A percentile compares a stretch with the other conserved stretches of the same genome.
Evolutionary conservation across 2,329 filamentous ascomycete species (phyloP).

Genomic region (Cyphellophora attinorum): DNA sequence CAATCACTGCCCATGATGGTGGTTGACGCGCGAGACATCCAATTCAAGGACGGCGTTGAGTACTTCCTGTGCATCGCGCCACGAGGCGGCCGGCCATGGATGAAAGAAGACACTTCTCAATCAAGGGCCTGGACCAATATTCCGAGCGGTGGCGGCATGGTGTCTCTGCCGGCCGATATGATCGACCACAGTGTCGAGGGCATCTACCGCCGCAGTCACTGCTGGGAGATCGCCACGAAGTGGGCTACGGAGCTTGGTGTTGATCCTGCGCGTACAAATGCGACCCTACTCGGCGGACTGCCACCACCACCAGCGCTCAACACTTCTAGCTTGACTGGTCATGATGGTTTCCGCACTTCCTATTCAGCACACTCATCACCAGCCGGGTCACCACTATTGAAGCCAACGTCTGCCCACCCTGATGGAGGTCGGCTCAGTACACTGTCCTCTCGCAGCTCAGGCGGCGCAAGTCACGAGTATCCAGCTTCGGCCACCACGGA

Average conservation of each 20-base stretch:
- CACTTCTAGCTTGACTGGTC: slow-evolving; percentile 17
- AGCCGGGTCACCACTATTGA: slow-evolving; percentile 23
- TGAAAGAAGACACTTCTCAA: slow-evolving; percentile 32
- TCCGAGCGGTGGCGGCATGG: slow-evolving; percentile 54
- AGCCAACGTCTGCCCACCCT: slow-evolving; percentile 26
- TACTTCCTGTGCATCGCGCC: slow-evolving; percentile 42
- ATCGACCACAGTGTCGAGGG: slow-evolving; percentile 59
- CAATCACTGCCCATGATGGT: slow-evolving; percentile 40
- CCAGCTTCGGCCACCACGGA: slow-evolving; percentile 32
- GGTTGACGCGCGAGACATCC: slow-evolving; percentile 37
- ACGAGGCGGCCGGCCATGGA: slow-evolving; percentile 39
- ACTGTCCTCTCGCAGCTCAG: slow-evolving; percentile 29
- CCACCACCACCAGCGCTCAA: slow-evolving; percentile 8
- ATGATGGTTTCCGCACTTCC: slow-evolving; percentile 20
- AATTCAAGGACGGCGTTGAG: slow-evolving; percentile 35
- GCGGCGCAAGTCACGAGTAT: slow-evolving; percentile 36
- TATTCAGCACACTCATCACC: slow-evolving; percentile 16
- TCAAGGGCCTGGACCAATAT: slow-evolving; percentile 40
- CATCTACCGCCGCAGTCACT: slow-evolving; percentile 59
- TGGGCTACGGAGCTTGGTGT: slow-evolving; percentile 40
- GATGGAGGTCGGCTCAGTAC: slow-evolving; percentile 22
- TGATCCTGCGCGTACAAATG: slow-evolving; percentile 3
- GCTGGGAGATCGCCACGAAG: slow-evolving; percentile 54
- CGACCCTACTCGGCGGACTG: slow-evolving; percentile 4
- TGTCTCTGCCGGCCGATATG: slow-evolving; percentile 53